A percentile compares a stretch with the other conserved stretches of the same genome.
Evolutionary conservation across 2,329 filamentous ascomycete species (phyloP).

Genomic region (Diaporthe sp.): DNA sequence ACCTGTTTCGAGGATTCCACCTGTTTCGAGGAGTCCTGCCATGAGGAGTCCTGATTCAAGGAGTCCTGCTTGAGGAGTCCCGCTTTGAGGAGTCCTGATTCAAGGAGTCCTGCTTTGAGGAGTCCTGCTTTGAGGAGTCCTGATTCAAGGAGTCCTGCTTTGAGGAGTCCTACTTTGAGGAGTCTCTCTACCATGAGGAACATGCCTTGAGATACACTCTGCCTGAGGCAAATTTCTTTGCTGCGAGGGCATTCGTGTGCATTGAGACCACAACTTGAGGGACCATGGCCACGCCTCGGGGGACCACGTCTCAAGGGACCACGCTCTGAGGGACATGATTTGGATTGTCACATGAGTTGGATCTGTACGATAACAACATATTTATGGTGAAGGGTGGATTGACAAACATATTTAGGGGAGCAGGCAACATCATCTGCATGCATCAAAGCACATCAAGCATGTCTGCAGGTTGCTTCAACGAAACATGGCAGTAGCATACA

Average conservation of each 20-base stretch:
- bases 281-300: neutral
- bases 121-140: neutral
- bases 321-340: neutral
- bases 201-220: neutral
- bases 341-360: neutral
- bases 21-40: neutral
- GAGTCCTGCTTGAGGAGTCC: too few relatives aligned
- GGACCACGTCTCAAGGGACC: neutral
- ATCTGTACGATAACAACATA: neutral
- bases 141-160: too few relatives aligned
- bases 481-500: neutral
- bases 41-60: too few relatives aligned
- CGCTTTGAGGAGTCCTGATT: neutral
- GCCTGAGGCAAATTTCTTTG: neutral
- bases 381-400: neutral
- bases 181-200: neutral
- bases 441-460: neutral
- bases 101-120: neutral
- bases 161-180: neutral
- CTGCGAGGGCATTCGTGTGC: neutral
- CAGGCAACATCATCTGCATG: neutral
- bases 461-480: neutral
- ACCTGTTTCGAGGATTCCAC: neutral
- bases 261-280: neutral
- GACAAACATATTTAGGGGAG: neutral